Conservation (phyloP, 2,329 filamentous ascomycete genomes). For the Nigrospora oryzae region DNA sequence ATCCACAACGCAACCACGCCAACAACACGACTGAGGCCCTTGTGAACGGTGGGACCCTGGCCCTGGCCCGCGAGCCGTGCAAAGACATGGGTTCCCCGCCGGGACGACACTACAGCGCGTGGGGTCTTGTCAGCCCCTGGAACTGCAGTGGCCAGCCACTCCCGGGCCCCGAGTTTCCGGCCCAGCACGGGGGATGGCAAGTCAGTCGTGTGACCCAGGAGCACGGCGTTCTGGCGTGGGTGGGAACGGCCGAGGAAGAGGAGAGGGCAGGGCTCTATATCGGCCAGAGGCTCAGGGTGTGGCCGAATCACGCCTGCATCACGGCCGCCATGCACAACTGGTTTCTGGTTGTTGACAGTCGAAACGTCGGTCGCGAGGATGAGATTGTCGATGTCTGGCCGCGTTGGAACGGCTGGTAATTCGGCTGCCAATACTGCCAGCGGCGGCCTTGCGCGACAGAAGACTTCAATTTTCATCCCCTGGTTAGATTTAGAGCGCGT, state of each 20-base stretch:
- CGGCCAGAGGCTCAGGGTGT: slow-evolving; percentile 62
- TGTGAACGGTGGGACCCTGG: slow-evolving; percentile 60
- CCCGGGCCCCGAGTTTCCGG: slow-evolving; percentile 32
- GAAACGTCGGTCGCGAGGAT: slow-evolving; percentile 40
- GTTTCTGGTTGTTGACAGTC: slow-evolving; percentile 67
- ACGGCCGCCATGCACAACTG: slow-evolving; percentile 62
- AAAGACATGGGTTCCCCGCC: slow-evolving; percentile 31
- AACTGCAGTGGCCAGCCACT: slow-evolving; percentile 22
- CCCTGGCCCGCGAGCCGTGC: slow-evolving; percentile 65
- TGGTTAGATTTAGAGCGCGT: too few species aligned
- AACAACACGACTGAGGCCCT: slow-evolving; percentile 51
- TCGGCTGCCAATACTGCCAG: too few species aligned
- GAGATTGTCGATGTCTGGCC: slow-evolving; percentile 70
- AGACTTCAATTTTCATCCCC: too few species aligned
- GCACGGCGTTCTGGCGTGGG: slow-evolving; percentile 64
- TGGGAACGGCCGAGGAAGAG: slow-evolving; percentile 32
- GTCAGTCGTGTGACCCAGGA: slow-evolving; percentile 69
- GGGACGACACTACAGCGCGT: slow-evolving; percentile 52
- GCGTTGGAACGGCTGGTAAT: slow-evolving; percentile 61
- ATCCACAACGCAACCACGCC: slow-evolving; percentile 43
- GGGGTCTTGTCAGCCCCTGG: slow-evolving; percentile 62
- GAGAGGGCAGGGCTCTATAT: slow-evolving; percentile 40
- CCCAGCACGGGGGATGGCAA: slow-evolving; percentile 47
- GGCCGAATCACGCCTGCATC: slow-evolving; percentile 78
- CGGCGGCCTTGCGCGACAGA: too few species aligned